Percentiles rank a stretch among this genome's conserved stretches.
Conservation (phyloP, 805 yeast genomes). For the Jamesozyma piceae region DNA sequence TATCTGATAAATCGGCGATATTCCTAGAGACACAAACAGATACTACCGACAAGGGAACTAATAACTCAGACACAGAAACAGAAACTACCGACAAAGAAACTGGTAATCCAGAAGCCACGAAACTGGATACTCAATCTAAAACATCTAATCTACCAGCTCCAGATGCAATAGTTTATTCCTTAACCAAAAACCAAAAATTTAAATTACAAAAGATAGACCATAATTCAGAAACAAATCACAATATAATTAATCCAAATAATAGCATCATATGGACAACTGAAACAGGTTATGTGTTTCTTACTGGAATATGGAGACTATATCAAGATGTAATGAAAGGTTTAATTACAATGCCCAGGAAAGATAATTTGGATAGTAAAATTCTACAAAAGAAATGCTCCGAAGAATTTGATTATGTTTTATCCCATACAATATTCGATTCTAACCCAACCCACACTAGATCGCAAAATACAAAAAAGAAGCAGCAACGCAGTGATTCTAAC, state of each 20-base stretch:
- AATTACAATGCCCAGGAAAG: slow-evolving; percentile 3
- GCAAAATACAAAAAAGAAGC: too few relatives aligned
- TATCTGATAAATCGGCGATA: too few relatives aligned
- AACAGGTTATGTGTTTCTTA: slow-evolving; percentile 78
- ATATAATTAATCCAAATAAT: slow-evolving; percentile 36
- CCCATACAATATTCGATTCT: slow-evolving; percentile 13
- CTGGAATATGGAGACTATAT: slow-evolving; percentile 71
- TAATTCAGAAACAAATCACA: slow-evolving; percentile 8
- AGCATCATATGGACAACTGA: slow-evolving; percentile 80
- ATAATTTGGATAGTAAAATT: not conserved
- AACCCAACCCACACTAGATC: slow-evolving; percentile 7
- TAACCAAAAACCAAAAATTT: slow-evolving; percentile 28
- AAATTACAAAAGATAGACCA: slow-evolving; percentile 22
- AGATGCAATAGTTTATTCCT: not conserved
- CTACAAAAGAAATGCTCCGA: slow-evolving; percentile 7
- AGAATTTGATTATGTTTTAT: slow-evolving; percentile 15
- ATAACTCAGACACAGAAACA: too few relatives aligned
- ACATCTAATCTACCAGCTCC: too few relatives aligned
- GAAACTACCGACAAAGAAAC: too few relatives aligned
- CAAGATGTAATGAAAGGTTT: slow-evolving; percentile 30
- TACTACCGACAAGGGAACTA: too few relatives aligned
- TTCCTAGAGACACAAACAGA: too few relatives aligned
- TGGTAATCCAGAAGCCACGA: too few relatives aligned
- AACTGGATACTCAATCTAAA: too few relatives aligned
- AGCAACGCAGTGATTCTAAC: too few relatives aligned